A percentile compares a stretch with the other conserved stretches of the same genome.
Evolutionary conservation across 192 early-diverging fungal species (phyloP).

Genomic region (Gigaspora rosea): DNA sequence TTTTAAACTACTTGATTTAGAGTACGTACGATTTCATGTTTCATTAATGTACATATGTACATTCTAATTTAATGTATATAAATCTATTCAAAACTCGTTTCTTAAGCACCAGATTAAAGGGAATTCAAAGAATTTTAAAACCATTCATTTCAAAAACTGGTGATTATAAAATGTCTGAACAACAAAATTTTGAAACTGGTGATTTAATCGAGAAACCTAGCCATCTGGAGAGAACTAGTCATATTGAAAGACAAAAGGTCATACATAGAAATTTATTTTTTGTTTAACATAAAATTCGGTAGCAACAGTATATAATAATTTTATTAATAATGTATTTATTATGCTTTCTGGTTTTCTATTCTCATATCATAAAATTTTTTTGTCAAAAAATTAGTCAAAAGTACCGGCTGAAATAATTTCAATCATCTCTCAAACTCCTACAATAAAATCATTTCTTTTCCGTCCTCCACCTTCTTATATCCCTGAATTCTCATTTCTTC

Average conservation of each 20-base stretch:
- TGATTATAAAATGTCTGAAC: too few species aligned
- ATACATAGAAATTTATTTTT: not conserved
- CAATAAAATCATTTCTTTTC: constrained; percentile 26
- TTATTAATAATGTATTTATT: not conserved
- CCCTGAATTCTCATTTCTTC: constrained; percentile 24
- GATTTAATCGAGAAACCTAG: not conserved
- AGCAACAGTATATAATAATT: not conserved
- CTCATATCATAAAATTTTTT: not conserved
- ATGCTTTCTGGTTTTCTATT: not conserved
- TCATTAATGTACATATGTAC: too few species aligned
- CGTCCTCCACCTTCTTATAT: not conserved
- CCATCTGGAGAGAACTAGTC: constrained; percentile 10
- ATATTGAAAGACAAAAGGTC: constrained; percentile 19
- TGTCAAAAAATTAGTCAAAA: not conserved
- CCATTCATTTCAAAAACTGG: too few species aligned
- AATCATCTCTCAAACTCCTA: constrained; percentile 12
- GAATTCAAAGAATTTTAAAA: too few species aligned
- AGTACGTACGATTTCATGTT: too few species aligned
- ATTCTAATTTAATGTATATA: too few species aligned
- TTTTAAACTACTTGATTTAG: too few species aligned
- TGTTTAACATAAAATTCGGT: too few species aligned
- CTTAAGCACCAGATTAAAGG: too few species aligned
- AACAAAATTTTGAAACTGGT: too few species aligned
- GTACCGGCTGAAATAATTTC: constrained; percentile 4
- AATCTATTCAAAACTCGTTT: too few species aligned